A percentile compares a stretch with the other conserved stretches of the same genome.
These are phyloP conservation scores for Iris pallida DNA, from an alignment of 116 monocot species.

Conservation along the genomic window DNA sequence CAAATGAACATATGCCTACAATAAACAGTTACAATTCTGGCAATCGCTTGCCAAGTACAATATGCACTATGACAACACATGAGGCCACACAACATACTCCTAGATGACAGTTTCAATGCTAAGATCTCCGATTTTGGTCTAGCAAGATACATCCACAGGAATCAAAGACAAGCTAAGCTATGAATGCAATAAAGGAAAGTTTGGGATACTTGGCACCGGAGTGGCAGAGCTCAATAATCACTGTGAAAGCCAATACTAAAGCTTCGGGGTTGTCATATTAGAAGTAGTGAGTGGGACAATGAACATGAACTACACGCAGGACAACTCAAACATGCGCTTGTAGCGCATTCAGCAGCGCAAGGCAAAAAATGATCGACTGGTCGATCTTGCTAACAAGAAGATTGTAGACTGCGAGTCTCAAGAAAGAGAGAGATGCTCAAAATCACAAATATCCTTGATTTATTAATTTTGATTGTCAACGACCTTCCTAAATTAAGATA, in stretches of 20 bases:
- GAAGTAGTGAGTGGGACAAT: conserved; percentile 18
- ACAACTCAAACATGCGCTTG: background rate
- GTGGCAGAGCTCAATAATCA: conserved; percentile 22
- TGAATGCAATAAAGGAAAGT: conserved; percentile 27
- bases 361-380: conserved; percentile 1
- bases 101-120: conserved; percentile 59
- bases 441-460: too few species aligned
- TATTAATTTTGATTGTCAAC: too few species aligned
- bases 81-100: conserved; percentile 85
- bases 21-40: too few species aligned
- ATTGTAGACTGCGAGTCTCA: background rate
- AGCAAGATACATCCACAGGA: conserved; percentile 71
- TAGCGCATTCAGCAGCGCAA: background rate
- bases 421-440: conserved; percentile 7
- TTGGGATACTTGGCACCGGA: conserved; percentile 30
- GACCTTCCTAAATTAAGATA: too few species aligned
- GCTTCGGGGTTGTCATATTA: conserved; percentile 23
- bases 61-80: conserved; percentile 73
- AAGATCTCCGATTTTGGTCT: conserved; percentile 92
- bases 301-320: conserved; percentile 3
- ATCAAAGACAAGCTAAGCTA: conserved; percentile 77
- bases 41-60: too few species aligned
- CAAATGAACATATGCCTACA: too few species aligned
- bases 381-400: conserved; percentile 11
- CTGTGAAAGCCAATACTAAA: conserved; percentile 27